These are phyloP conservation scores for Dichomitus squalens DNA, from an alignment of 1,284 basidiomycete genomes.

Conservation along the genomic window DNA sequence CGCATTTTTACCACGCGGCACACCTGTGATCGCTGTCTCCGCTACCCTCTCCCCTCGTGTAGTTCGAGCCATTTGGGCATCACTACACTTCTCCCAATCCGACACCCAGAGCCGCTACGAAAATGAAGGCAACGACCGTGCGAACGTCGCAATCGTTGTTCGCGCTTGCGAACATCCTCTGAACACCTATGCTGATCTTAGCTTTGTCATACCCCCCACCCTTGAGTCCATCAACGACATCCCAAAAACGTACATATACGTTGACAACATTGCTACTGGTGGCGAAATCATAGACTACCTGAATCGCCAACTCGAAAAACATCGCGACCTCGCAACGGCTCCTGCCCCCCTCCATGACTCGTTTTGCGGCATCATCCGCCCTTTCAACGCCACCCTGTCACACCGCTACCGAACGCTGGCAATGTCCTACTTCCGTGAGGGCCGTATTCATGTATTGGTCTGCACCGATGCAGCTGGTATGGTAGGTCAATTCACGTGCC, in stretches of 20 bases:
- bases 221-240: constrained; percentile 8
- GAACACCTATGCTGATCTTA: constrained; percentile 38
- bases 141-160: constrained; percentile 41
- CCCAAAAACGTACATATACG: constrained; percentile 28
- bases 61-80: constrained; percentile 33
- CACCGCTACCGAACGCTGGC: constrained; percentile 15
- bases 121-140: constrained; percentile 39
- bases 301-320: not conserved
- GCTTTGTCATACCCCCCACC: constrained; percentile 36
- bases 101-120: not conserved
- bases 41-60: constrained; percentile 40
- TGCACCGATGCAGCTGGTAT: constrained; percentile 35
- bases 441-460: constrained; percentile 21
- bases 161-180: constrained; percentile 40
- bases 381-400: constrained; percentile 25
- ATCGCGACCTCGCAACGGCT: not conserved
- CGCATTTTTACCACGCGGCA: constrained; percentile 36
- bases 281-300: constrained; percentile 27
- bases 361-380: constrained; percentile 8
- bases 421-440: constrained; percentile 21
- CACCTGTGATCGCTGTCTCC: constrained; percentile 40
- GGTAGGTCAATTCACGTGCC: too few relatives aligned
- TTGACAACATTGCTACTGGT: constrained; percentile 23
- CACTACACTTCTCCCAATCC: constrained; percentile 32
- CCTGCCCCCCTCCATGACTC: not conserved